A percentile compares a stretch with the other conserved stretches of the same genome.
These are phyloP conservation scores for Sporobolus alterniflorus DNA, from an alignment of 202 grass and related monocot genomes.

Conservation along the genomic window DNA sequence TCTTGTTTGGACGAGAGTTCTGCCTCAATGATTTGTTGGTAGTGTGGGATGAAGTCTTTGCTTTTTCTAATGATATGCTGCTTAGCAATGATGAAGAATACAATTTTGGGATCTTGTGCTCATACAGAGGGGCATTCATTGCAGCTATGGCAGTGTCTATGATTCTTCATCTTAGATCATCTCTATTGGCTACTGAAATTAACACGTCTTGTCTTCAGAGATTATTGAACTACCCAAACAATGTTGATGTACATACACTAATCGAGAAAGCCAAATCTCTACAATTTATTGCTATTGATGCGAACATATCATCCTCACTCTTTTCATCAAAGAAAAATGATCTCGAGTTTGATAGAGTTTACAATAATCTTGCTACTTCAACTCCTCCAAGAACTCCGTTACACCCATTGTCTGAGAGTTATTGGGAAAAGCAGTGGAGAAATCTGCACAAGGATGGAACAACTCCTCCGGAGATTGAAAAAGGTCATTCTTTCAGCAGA, in stretches of 20 bases:
- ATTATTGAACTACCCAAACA: constrained; percentile 85
- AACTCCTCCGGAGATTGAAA: constrained; percentile 43
- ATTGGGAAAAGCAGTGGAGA: constrained; percentile 98
- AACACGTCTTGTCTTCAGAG: constrained; percentile 84
- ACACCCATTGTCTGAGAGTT: constrained; percentile 68
- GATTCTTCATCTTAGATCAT: constrained; percentile 90
- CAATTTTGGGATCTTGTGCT: constrained; percentile 81
- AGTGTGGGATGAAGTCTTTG: constrained; percentile 88
- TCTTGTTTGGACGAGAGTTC: constrained; percentile 95
- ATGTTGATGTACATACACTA: constrained; percentile 69
- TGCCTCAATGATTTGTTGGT: constrained; percentile 78
- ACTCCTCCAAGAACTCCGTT: constrained; percentile 64
- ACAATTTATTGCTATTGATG: constrained; percentile 65
- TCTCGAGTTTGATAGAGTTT: constrained; percentile 42
- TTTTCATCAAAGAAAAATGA: constrained; percentile 54
- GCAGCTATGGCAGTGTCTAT: constrained; percentile 89
- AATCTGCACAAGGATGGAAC: constrained; percentile 71
- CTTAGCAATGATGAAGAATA: constrained; percentile 55
- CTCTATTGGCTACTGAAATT: constrained; percentile 89
- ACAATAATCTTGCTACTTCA: constrained; percentile 50
- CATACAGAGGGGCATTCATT: constrained; percentile 89
- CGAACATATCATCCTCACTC: constrained; percentile 39
- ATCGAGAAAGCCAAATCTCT: constrained; percentile 88
- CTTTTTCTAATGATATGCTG: constrained; percentile 65
- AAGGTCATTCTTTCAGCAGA: constrained; percentile 32